Conservation (phyloP, 1,139 yeast species). For the Zygosaccharomyces pseudobailii region DNA sequence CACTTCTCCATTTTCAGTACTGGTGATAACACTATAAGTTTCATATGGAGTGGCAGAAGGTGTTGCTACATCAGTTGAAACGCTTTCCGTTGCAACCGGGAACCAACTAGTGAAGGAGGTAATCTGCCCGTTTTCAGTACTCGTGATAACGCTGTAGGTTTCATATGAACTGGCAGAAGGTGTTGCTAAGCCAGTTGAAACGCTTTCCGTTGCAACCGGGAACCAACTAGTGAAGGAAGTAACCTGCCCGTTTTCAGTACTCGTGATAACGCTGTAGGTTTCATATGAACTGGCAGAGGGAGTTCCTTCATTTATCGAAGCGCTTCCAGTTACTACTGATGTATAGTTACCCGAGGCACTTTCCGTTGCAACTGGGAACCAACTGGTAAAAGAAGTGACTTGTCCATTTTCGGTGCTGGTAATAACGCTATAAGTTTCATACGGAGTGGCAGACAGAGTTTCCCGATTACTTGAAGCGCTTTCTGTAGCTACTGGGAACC, state of each 20-base stretch:
- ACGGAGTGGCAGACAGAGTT: slow-evolving; percentile 1
- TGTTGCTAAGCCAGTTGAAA: slow-evolving; percentile 1
- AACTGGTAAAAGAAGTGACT: slow-evolving; percentile 14
- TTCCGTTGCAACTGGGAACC: slow-evolving; percentile 11
- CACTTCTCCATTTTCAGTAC: slow-evolving; percentile 7
- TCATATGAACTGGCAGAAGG: slow-evolving; percentile 3
- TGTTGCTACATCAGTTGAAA: slow-evolving; percentile 1
- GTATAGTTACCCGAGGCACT: too few species aligned
- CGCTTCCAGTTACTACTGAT: slow-evolving; percentile 9
- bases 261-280: slow-evolving; percentile 17
- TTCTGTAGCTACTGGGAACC: slow-evolving; percentile 9
- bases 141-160: slow-evolving; percentile 8
- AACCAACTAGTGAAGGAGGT: slow-evolving; percentile 10
- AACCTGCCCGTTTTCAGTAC: slow-evolving; percentile 12
- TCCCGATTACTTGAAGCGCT: background rate
- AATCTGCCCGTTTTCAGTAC: slow-evolving; percentile 7
- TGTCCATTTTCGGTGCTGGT: slow-evolving; percentile 15
- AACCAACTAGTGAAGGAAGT: slow-evolving; percentile 15
- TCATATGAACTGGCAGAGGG: slow-evolving; percentile 2
- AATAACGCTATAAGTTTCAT: slow-evolving; percentile 14
- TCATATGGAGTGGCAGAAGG: slow-evolving; percentile 3
- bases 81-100: slow-evolving; percentile 8
- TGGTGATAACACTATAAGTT: slow-evolving; percentile 8
- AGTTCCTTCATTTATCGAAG: too few species aligned
- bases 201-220: slow-evolving; percentile 8